Evolutionary conservation across 2,329 filamentous ascomycete species (phyloP), one percentile per base, ranked within the genome.

Genomic region (Pezicula neosporulosa): DNA sequence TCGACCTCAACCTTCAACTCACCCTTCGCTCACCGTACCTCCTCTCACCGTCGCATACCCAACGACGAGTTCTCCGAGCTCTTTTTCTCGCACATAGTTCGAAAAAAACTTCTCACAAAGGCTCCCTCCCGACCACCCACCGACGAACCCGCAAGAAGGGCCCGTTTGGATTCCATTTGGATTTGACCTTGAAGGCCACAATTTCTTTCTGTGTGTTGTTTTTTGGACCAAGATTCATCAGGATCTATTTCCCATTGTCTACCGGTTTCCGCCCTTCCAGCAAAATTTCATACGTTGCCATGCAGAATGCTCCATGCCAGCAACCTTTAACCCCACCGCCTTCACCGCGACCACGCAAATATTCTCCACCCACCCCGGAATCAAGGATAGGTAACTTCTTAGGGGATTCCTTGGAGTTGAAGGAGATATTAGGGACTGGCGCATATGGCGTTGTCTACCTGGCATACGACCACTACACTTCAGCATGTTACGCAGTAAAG

Each of bases 401-500:
- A 62, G 87, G 87, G 27, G 55, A 55, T 16, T 59, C 60, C 5
- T 80, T 97, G 61, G 86, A 93, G 74, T 77, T 97, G 64, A 90
- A 85, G 57, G 82, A 85, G 56, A 89, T 97, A 62, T 81, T 97
- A 56, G 94, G 94, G 59, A 89, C 93, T 47, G 94, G 94, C 62
- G 94, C 94, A 52, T 99, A 99, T 72, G 94, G 94, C 58, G 92
- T 97, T 39, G 94, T 99, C 24, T 97, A 97, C 75, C 64, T 77
- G 89, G 72, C 92, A 94, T 73, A 82, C 93, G 67, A 86, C 86
- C 68, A 93, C 85, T 60, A 82, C 47, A 63, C 63, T 21, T 47
- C 87, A 68, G 81, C 85, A 52, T 85, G 83, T 59, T 99, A 96
- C 77, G 94, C 94, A 58, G 93, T 99, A 67, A 99, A 99, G 79